Conservation (phyloP, 768 basidiomycete species). For the Termitomyces sp. region DNA sequence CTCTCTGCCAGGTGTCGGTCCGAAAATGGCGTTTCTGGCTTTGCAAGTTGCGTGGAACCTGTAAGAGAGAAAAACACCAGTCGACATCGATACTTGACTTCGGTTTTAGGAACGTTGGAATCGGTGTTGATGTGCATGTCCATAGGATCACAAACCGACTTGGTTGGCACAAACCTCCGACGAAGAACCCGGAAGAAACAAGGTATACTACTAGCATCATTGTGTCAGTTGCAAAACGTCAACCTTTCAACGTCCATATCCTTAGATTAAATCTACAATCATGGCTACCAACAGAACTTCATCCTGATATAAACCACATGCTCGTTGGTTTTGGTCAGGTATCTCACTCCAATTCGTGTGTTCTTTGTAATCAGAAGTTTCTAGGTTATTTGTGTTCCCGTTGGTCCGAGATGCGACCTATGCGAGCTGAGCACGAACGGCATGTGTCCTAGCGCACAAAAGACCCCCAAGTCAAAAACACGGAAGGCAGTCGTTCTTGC, state of each 20-base stretch:
- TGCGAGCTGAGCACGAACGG: constrained; percentile 51
- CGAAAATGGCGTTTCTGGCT: constrained; percentile 91
- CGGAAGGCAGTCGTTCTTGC: constrained; percentile 19
- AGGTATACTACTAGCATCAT: constrained; percentile 36
- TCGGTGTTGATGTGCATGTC: constrained; percentile 95
- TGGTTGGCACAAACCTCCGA: constrained; percentile 85
- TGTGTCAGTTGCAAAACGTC: neutral
- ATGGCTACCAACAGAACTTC: constrained; percentile 73
- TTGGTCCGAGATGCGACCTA: constrained; percentile 56
- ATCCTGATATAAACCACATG: constrained; percentile 71
- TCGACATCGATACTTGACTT: neutral
- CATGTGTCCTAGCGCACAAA: constrained; percentile 62
- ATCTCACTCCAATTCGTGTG: constrained; percentile 2
- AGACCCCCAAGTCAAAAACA: constrained; percentile 13
- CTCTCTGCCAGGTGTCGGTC: constrained; percentile 86
- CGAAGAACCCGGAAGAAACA: constrained; percentile 85
- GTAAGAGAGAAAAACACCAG: constrained; percentile 30
- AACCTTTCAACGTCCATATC: neutral
- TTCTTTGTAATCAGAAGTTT: neutral
- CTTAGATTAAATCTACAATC: constrained; percentile 70
- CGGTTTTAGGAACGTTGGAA: constrained; percentile 71
- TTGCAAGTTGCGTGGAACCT: constrained; percentile 83
- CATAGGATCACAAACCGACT: constrained; percentile 92
- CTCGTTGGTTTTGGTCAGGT: constrained; percentile 88
- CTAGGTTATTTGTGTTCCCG: constrained; percentile 63